Evolutionary conservation across 169 alveolate genomes (phyloP), one percentile per base, ranked within the genome.

Genomic region (Eimeria acervulina): DNA sequence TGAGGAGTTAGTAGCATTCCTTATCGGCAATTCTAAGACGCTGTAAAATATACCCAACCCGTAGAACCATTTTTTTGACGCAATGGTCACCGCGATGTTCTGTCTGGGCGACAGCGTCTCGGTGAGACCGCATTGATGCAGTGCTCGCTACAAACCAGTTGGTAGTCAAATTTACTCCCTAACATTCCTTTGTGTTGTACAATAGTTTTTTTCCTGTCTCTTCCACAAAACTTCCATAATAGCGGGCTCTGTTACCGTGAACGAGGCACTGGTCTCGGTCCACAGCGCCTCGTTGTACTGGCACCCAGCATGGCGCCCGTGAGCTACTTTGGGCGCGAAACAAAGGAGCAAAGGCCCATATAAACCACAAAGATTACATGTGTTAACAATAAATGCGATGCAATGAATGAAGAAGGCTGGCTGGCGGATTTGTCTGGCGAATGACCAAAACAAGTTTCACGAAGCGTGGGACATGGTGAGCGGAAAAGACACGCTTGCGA

Each of bases 101-200:
- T 70, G 81, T 36, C 81, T 33, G 31, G 44, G 51, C 81, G 31
- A n/a, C 51, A 70, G 51, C 51, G 81, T 70, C 47, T 36, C 81
- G n/a, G 47, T 38, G 78, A 66, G 78, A n/a, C 78, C 31, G 51
- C 81, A 1, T 1, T 21, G 51, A 51, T 38, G 81, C 44, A 33
- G 51, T 38, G 81, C 51, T 70, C 47, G 81, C 51, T 33, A 13
- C 13, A 2, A 0, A 31, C 81, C 7, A 13, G 12, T 36, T 33
- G 5, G 47, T 70, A 0, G 31, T 17, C 81, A n/a, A n/a, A 17
- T 31, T 13, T 17, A 17, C 28, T 33, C 17, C 13, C 2, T 51
- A 70, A 19, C 81, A 33, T 13, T 28, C n/a, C 10, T 33, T 5
- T 70, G 51, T 28, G 81, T 4, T 31, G 36, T 17, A 70, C 31